Conservation (phyloP, 2,329 filamentous ascomycete species). For the Chaetomium olivaceum region DNA sequence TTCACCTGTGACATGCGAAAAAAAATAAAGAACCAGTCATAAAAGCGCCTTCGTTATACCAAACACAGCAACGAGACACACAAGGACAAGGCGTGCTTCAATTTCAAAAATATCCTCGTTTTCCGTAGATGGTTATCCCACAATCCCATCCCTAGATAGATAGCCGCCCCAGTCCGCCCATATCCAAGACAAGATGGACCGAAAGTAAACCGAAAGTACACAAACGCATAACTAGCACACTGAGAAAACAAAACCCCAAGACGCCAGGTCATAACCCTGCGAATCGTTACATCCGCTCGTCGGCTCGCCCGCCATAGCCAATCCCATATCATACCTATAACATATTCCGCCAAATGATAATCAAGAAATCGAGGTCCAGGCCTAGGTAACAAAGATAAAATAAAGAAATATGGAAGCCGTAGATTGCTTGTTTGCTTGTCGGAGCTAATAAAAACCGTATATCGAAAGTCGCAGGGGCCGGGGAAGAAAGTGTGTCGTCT, state of each 20-base stretch:
- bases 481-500: not conserved
- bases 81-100: not conserved
- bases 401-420: not conserved
- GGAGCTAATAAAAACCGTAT: not conserved
- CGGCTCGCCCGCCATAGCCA: too few species aligned
- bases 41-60: not conserved
- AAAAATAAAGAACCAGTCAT: not conserved
- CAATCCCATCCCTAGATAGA: not conserved
- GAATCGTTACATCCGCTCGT: not conserved
- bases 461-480: not conserved
- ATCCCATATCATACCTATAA: not conserved
- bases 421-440: not conserved
- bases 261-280: not conserved
- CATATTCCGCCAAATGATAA: not conserved
- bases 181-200: not conserved
- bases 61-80: not conserved
- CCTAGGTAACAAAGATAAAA: not conserved
- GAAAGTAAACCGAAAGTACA: not conserved
- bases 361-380: not conserved
- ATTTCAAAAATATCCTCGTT: not conserved
- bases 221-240: not conserved
- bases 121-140: not conserved
- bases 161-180: not conserved
- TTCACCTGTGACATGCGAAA: not conserved
- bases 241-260: not conserved